phyloP scores from a whole-genome alignment of 495 filamentous ascomycete genomes.

The Cryomyces antarcticus region DNA sequence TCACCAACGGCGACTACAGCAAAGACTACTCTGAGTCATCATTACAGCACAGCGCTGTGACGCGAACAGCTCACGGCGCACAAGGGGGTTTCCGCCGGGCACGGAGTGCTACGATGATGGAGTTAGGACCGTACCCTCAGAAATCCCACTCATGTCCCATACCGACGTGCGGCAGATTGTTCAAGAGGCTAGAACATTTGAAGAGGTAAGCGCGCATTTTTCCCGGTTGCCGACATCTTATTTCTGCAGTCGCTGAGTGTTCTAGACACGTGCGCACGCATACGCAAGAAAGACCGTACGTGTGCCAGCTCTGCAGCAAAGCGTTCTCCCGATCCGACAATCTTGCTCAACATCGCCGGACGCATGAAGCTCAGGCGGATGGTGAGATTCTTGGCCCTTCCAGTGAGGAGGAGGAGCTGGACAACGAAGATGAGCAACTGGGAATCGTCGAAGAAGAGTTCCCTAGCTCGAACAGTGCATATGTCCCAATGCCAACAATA shows the following conservation, averaged over 20 bases:
- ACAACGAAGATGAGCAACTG: constrained; percentile 34
- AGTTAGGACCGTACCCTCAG: constrained; percentile 85
- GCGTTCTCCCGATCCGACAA: constrained; percentile 97
- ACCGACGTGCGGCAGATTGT: constrained; percentile 86
- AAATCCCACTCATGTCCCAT: constrained; percentile 99
- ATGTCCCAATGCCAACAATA: constrained; percentile 2
- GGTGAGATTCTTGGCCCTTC: constrained; percentile 33
- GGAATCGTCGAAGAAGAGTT: constrained; percentile 23
- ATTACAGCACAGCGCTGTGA: constrained; percentile 33
- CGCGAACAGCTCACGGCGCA: constrained; percentile 32
- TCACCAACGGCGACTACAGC: constrained; percentile 41
- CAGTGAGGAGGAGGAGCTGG: constrained; percentile 53
- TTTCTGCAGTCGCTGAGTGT: constrained; percentile 27
- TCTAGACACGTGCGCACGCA: constrained; percentile 92
- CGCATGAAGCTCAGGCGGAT: constrained; percentile 67
- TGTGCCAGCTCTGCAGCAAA: constrained; percentile 93
- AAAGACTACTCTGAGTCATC: constrained; percentile 26
- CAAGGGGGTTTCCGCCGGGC: constrained; percentile 67
- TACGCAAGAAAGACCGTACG: constrained; percentile 96
- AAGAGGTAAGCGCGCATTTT: constrained; percentile 57
- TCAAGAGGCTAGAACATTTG: constrained; percentile 97
- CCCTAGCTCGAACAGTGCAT: constrained; percentile 6
- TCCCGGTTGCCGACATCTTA: background rate
- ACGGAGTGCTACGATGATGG: constrained; percentile 88
- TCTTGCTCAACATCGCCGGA: constrained; percentile 92